Evolutionary conservation across 2,329 filamentous ascomycete species (phyloP).

Genomic region (Ceratocystis variospora): DNA sequence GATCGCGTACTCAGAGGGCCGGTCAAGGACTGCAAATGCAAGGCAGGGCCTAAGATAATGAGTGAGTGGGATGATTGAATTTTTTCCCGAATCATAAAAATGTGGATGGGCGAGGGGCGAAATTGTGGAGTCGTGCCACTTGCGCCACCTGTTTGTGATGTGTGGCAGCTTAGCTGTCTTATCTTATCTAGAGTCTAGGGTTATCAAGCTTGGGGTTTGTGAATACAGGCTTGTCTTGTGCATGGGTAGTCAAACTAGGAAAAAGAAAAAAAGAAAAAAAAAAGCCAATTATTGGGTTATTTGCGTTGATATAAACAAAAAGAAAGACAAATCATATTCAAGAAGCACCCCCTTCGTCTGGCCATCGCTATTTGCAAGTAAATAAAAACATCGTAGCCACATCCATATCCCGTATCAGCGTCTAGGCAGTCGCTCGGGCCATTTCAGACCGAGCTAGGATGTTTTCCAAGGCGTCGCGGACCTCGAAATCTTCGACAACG

Average conservation of each 20-base stretch:
- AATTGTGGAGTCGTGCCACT: slow-evolving; percentile 5
- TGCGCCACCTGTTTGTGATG: not conserved
- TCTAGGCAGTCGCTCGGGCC: not conserved
- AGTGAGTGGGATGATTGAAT: slow-evolving; percentile 13
- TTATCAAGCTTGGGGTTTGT: not conserved
- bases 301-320: not conserved
- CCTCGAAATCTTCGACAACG: slow-evolving; percentile 54
- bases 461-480: slow-evolving; percentile 62
- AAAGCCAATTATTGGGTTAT: not conserved
- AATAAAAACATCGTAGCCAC: not conserved
- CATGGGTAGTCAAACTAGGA: not conserved
- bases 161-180: slow-evolving; percentile 6
- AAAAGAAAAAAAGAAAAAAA: not conserved
- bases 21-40: not conserved
- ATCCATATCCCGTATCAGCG: not conserved
- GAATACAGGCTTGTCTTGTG: not conserved
- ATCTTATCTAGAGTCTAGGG: not conserved
- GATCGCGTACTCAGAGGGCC: slow-evolving; percentile 10
- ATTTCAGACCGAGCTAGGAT: slow-evolving; percentile 37
- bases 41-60: not conserved
- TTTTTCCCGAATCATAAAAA: slow-evolving; percentile 17
- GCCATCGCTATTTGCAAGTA: not conserved
- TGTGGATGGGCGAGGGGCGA: slow-evolving; percentile 18
- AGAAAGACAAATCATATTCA: not conserved
- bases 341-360: not conserved